Base-by-base conservation (phyloP, 352 stramenopile genomes). In the Pythium phragmitis region DNA sequence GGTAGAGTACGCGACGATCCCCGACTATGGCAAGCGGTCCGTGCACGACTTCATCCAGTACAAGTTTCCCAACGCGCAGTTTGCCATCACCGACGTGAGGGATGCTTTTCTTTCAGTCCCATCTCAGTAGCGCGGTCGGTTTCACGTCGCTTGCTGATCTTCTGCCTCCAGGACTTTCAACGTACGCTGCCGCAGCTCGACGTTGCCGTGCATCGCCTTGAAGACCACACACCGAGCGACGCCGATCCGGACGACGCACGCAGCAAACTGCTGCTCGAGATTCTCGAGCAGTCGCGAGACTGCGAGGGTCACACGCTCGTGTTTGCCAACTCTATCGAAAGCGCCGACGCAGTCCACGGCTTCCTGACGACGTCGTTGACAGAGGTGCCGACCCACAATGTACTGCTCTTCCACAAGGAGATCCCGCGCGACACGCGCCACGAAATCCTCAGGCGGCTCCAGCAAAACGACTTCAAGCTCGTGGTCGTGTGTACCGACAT, bases 401-500 rank as follows among this genome's bases (percentile, higher is more conserved):
- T 73, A 17, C 63, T 79, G 39, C 26, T 84, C 2, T 88, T 79
- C 59, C 79, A 89, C 71, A 90, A 90, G 56, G 78, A 90, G 41
- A 65, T 93, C 39, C 57, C 77, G n/a, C 75, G 77, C 17, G 51
- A 73, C 16, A 56, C 84, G 52, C 78, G 84, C n/a, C 71, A 79
- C 47, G 48, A 68, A 1, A 69, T 91, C 11, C 63, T 92, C 45
- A 59, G 63, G 36, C 57, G 65, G 36, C 74, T 89, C 3, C 67
- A 79, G 47, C 68, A 80, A 21, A 55, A 70, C n/a, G 48, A 51
- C 0, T 63, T 69, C 3, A 66, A 75, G 12, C 60, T 80, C 0
- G 72, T 89, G 3, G 75, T 92, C 2, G 73, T 92, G 17, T 90
- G 81, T 54, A 94, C 85, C 4, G 85, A 94, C 60, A 92, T 94